These are phyloP conservation scores for Chaetomium globosum DNA, from an alignment of 2,329 filamentous ascomycete genomes.

Conservation along the genomic window DNA sequence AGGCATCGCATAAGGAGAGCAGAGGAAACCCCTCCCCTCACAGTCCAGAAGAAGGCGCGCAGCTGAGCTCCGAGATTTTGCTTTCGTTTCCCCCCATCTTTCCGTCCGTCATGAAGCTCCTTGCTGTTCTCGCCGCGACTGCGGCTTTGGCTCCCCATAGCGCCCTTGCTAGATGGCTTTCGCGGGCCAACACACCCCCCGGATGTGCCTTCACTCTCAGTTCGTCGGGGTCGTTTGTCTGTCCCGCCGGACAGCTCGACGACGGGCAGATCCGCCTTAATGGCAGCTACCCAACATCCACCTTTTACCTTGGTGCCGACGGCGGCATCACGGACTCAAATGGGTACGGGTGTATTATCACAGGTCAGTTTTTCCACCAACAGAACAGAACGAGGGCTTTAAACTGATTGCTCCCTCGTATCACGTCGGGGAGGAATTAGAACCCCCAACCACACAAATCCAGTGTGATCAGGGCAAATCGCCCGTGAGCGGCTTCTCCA, in stretches of 20 bases:
- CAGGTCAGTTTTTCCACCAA: slow-evolving; percentile 10
- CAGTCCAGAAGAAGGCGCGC: no score
- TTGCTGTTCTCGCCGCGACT: not conserved
- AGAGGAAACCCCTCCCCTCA: no score
- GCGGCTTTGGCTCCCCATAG: not conserved
- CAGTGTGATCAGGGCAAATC: not conserved
- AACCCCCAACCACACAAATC: not conserved
- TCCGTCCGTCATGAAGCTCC: not conserved
- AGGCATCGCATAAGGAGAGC: no score
- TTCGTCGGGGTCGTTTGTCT: slow-evolving; percentile 21
- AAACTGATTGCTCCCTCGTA: not conserved
- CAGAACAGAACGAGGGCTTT: not conserved
- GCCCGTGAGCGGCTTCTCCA: not conserved
- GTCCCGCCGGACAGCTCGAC: slow-evolving; percentile 26
- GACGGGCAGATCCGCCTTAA: slow-evolving; percentile 32
- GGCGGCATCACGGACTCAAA: slow-evolving; percentile 25
- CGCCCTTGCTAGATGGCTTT: not conserved
- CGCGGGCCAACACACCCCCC: not conserved
- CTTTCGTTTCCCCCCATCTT: not conserved
- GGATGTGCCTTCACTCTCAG: slow-evolving; percentile 22
- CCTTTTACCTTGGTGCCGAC: slow-evolving; percentile 19
- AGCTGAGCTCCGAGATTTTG: not conserved
- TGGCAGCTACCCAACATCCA: slow-evolving; percentile 23
- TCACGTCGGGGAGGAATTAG: not conserved
- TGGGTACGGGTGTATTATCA: slow-evolving; percentile 30